phyloP scores from a whole-genome alignment of 164 flowering plant species.

The Vitis labrusca region DNA sequence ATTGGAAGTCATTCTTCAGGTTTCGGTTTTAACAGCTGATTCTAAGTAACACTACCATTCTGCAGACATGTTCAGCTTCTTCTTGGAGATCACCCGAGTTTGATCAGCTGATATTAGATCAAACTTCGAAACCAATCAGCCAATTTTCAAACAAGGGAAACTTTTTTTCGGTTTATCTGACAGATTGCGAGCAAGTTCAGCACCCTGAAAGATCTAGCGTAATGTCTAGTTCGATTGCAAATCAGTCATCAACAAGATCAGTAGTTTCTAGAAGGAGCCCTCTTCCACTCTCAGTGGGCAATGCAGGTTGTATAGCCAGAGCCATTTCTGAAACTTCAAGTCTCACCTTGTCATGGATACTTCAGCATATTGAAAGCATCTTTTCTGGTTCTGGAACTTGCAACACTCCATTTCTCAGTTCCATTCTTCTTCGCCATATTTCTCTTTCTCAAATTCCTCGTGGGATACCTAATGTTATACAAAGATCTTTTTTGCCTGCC shows the following conservation, averaged over 20 bases:
- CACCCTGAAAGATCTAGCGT: background rate
- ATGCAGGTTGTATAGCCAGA: too few relatives aligned
- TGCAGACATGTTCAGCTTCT: constrained; percentile 4
- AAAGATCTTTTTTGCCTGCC: background rate
- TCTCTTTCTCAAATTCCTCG: background rate
- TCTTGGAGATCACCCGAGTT: background rate
- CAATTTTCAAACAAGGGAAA: background rate
- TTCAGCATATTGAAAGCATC: background rate
- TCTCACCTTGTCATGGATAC: background rate
- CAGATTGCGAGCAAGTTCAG: background rate
- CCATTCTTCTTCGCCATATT: background rate
- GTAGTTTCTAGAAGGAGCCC: background rate
- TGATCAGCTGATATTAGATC: background rate
- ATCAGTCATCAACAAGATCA: background rate
- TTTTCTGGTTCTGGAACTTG: background rate
- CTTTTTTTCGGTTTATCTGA: background rate
- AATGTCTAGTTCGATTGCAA: background rate
- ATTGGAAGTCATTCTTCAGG: too few relatives aligned
- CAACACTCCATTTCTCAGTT: background rate
- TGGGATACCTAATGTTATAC: background rate
- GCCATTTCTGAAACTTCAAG: too few relatives aligned
- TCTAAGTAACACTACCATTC: background rate
- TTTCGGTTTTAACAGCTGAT: too few relatives aligned
- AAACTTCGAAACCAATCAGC: background rate
- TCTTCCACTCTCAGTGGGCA: too few relatives aligned